Base-by-base conservation (phyloP, 371 early-diverging fungal genomes). In the Haplosporangium sp. region DNA sequence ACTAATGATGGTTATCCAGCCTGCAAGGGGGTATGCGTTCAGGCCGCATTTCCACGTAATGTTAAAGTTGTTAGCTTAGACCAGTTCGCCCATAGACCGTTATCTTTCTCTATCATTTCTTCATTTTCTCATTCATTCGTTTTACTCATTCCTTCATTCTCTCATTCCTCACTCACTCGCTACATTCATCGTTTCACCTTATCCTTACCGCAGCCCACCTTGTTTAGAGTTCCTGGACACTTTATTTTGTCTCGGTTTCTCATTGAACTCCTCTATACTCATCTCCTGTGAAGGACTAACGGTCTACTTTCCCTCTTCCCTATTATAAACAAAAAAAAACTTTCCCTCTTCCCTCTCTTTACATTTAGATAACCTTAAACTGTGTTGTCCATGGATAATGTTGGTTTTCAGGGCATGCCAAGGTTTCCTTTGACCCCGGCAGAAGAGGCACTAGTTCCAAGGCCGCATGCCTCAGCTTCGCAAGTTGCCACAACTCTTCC, bases 401-500 rank as follows among this genome's bases (percentile, higher is more conserved):
- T 35, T 35, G 66, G 55, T 27, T 70, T 70, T 56, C 76, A 70
- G 52, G 63, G 76, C 37, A 70, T 75, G 70, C 66, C 76, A 0
- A 61, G 71, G 20, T 57, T 75, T 52, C 63, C 76, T 34, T 52
- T 70, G 34, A 75, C 76, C 52, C 65, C 76, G 0, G 65, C 76
- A 9, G 76, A 75, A 19, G 76, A 75, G 45, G 71, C 76, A 44
- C 42, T 71, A 5, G 47, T 76, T 17, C 71, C 76, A 3, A 45
- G 71, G 5, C 71, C 76, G 0, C 76, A 66, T n/a, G 67, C 76
- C 60, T 63, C 71, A 1, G 67, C 67, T 3, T 76, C 76, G 19
- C 76, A 75, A 47, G 76, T 76, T 45, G 71, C 76, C 7, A 58
- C 64, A 9, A 61, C 71, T 11, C 40, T 76, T 19, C 76, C 76